Evolutionary conservation across 306 rosid species (phyloP).

Genomic region (Herpetospermum pedunculosum): DNA sequence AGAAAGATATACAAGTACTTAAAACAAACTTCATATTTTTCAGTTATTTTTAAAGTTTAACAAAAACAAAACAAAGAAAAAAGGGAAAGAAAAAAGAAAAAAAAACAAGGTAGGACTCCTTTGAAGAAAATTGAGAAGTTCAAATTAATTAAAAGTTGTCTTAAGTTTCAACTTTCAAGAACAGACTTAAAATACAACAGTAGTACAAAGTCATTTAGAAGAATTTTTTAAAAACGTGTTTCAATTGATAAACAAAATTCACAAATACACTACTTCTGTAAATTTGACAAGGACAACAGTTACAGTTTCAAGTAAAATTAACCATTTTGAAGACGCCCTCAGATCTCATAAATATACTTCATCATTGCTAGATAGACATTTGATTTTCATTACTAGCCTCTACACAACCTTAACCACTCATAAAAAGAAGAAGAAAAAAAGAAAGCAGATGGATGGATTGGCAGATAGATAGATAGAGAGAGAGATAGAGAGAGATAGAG

Average conservation of each 20-base stretch:
- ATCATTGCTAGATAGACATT: not conserved
- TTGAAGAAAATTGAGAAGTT: not conserved
- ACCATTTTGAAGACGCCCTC: not conserved
- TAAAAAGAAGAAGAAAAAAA: not conserved
- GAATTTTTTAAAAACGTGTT: not conserved
- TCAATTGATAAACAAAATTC: not conserved
- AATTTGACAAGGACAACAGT: not conserved
- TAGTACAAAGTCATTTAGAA: not conserved
- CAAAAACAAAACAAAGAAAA: not conserved
- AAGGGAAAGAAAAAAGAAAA: no score
- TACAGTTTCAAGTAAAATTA: no score
- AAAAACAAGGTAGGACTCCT: not conserved
- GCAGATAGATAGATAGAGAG: not conserved
- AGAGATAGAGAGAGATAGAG: not conserved
- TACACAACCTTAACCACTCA: conserved; percentile 3
- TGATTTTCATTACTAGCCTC: conserved; percentile 8
- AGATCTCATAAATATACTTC: not conserved
- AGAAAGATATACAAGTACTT: not conserved
- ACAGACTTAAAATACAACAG: not conserved
- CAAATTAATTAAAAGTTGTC: not conserved
- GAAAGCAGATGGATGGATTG: not conserved
- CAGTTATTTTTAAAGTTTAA: not conserved
- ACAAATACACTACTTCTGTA: not conserved
- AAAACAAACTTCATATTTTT: not conserved
- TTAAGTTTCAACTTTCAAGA: not conserved